Evolutionary conservation across 257 asterid genomes (phyloP), one percentile per base, ranked within the genome.

Genomic region (Solanum sejunctum): DNA sequence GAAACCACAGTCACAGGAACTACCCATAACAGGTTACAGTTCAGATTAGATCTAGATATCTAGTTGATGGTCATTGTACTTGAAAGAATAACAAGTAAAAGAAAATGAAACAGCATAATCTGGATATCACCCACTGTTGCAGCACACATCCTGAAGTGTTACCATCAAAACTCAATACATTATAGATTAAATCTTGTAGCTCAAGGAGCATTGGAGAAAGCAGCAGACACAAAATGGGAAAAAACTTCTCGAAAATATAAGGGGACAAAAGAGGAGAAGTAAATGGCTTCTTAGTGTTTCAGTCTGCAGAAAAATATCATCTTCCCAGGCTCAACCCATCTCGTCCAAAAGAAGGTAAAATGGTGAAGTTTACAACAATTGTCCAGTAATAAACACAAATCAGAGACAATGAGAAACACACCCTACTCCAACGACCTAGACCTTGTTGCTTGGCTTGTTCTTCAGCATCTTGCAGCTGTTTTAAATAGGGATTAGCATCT

Each of bases 351-450:
- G 45, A 77, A 51, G 45, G n/a, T 77, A 52, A 77, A 51, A 70
- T 1, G 3, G 15, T 47, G 43, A 75, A 8, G 81, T 23, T 47
- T 7, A 26, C 16, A 51, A 52, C 28, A 49, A 8, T 47, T 77
- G 45, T 52, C 49, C 49, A 78, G 5, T 52, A 52, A 52, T 6
- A 52, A 52, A 77, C 51, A 49, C 23, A 70, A 54, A 18, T 16
- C 47, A 78, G 43, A 52, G 64, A 51, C 9, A 3, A 75, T 12
- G 82, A 77, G 64, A 77, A 72, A 85, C 93, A 12, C 60, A 97
- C 99, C 96, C 92, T 92, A 93, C 88, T 93, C 98, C 99, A 97
- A 78, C 94, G 96, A 69, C 99, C 99, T 12, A 94, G 90, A 80
- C 99, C 98, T 88, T 94, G 96, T 85, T 92, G 89, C 86, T 93